Conservation (phyloP, 768 basidiomycete species). For the Tulasnella sp. region DNA sequence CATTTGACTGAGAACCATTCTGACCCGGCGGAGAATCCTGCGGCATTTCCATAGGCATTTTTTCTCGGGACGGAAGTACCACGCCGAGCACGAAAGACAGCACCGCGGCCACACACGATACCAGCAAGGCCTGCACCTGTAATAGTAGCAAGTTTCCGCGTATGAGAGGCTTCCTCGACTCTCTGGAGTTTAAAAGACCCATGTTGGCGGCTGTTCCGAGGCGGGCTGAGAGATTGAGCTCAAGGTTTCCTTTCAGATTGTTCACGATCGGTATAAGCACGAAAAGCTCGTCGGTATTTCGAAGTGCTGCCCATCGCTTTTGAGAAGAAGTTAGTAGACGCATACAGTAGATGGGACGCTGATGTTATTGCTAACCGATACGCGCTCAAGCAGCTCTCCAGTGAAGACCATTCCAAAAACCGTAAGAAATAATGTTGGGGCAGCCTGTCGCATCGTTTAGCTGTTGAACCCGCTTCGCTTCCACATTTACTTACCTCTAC, state of each 20-base stretch:
- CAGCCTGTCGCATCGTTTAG: constrained; percentile 40
- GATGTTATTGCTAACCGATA: constrained; percentile 46
- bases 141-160: constrained; percentile 74
- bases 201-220: constrained; percentile 93
- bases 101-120: constrained; percentile 76
- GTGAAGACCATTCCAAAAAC: constrained; percentile 80
- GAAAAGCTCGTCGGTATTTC: constrained; percentile 84
- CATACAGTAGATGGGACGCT: too few relatives aligned
- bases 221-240: constrained; percentile 96
- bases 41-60: constrained; percentile 3
- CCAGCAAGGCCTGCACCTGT: constrained; percentile 86
- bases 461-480: neutral
- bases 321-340: neutral
- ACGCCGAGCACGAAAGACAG: constrained; percentile 64
- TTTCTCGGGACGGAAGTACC: constrained; percentile 20
- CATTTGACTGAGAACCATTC: neutral
- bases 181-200: constrained; percentile 73
- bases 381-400: constrained; percentile 76
- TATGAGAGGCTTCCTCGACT: constrained; percentile 51
- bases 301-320: constrained; percentile 83
- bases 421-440: constrained; percentile 76
- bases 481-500: constrained; percentile 3
- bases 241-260: constrained; percentile 96
- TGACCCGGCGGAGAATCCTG: neutral
- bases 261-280: constrained; percentile 91